Evolutionary conservation across 176 grass and related monocot species (phyloP).

Genomic region (Zizania latifolia): DNA sequence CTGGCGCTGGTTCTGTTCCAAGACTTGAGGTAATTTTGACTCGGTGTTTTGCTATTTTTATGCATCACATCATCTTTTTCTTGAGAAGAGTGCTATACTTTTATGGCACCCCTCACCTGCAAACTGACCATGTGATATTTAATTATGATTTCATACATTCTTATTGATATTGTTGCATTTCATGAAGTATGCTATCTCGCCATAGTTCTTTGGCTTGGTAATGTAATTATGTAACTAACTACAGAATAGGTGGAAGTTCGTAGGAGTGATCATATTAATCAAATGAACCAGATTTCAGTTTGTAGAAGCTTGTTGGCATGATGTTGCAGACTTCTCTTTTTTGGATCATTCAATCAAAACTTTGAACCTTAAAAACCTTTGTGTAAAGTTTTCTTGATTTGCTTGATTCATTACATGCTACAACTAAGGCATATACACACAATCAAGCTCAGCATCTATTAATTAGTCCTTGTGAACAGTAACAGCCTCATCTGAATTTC

Average conservation of each 20-base stretch:
- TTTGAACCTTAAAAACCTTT: no score
- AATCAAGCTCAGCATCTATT: no score
- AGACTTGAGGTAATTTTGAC: constrained; percentile 62
- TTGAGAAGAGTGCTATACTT: neutral
- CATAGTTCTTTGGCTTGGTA: constrained; percentile 14
- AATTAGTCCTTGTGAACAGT: no score
- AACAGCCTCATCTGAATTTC: no score
- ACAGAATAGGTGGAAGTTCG: neutral
- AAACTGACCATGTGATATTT: neutral
- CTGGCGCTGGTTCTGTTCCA: constrained; percentile 63
- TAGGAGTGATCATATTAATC: no score
- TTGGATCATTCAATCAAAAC: no score
- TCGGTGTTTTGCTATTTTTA: neutral
- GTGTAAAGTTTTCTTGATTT: no score
- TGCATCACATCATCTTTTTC: constrained; percentile 13
- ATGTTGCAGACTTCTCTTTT: no score
- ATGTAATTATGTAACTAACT: neutral
- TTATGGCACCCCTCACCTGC: neutral
- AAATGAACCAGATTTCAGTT: no score
- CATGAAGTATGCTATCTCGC: neutral
- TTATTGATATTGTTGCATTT: neutral
- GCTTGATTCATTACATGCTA: no score
- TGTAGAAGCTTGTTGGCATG: no score
- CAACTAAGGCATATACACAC: no score
- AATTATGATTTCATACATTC: neutral